phyloP scores from a whole-genome alignment of 768 basidiomycete genomes.

The Rhizopogon vinicolor region DNA sequence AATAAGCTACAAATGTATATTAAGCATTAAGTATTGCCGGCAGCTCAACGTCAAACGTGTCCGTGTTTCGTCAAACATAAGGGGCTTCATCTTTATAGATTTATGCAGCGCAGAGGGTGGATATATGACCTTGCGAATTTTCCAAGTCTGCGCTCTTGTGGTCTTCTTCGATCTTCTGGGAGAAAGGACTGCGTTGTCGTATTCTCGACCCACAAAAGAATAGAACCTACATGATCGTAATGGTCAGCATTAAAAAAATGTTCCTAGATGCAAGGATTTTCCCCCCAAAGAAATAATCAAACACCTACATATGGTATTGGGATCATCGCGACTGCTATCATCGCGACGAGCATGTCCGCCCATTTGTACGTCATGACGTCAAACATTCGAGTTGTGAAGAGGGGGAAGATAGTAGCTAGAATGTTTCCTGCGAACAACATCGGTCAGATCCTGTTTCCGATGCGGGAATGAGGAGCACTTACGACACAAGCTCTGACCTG shows the following conservation, averaged over 20 bases:
- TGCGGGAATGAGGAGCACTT: slow-evolving; percentile 15
- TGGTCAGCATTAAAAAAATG: not conserved
- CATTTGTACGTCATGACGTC: slow-evolving; percentile 50
- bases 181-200: slow-evolving; percentile 26
- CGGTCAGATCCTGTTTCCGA: not conserved
- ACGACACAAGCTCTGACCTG: slow-evolving; percentile 34
- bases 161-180: slow-evolving; percentile 12
- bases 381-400: slow-evolving; percentile 63
- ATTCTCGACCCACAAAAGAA: slow-evolving; percentile 28
- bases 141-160: not conserved
- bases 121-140: not conserved
- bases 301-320: slow-evolving; percentile 53
- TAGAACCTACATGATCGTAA: slow-evolving; percentile 15
- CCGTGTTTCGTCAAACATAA: too few relatives aligned
- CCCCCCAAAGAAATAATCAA: too few relatives aligned
- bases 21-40: too few relatives aligned
- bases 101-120: not conserved
- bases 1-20: not conserved
- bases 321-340: slow-evolving; percentile 48
- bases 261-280: too few relatives aligned
- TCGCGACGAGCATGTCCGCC: slow-evolving; percentile 55
- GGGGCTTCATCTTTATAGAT: not conserved
- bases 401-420: slow-evolving; percentile 48
- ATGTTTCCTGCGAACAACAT: slow-evolving; percentile 38
- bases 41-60: too few relatives aligned